A percentile compares a stretch with the other conserved stretches of the same genome.
Conservation (phyloP, 495 filamentous ascomycete genomes). For the Durotheca rogersii region DNA sequence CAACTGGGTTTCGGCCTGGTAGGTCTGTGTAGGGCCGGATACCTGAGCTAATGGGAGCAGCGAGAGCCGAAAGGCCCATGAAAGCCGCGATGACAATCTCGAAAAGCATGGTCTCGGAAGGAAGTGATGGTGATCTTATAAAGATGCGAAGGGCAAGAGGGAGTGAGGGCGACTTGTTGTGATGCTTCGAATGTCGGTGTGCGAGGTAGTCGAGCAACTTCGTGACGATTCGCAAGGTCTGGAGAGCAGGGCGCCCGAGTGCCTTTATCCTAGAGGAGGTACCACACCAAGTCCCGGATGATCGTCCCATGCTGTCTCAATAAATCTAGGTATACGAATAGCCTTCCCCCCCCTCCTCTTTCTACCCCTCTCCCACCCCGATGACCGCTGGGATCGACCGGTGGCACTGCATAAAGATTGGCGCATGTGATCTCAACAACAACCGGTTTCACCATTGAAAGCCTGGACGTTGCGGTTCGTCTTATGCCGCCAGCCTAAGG, state of each 20-base stretch:
- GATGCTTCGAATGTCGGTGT: neutral
- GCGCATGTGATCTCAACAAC: constrained; percentile 2
- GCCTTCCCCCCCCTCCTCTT: too few species aligned
- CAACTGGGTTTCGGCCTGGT: neutral
- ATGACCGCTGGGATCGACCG: neutral
- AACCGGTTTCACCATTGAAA: neutral
- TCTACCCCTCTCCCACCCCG: neutral
- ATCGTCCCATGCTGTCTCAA: neutral
- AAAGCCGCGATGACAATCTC: neutral
- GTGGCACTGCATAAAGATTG: neutral
- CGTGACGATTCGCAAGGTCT: neutral
- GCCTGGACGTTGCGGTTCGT: neutral
- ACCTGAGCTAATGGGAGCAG: constrained; percentile 5
- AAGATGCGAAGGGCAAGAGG: neutral
- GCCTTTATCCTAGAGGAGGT: neutral
- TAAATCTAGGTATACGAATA: too few species aligned
- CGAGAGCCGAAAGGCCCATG: neutral
- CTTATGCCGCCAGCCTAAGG: neutral
- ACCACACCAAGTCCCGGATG: neutral
- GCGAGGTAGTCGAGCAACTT: too few species aligned
- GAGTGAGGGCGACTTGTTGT: neutral
- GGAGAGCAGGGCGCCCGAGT: neutral
- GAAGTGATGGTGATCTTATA: too few species aligned
- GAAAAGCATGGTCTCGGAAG: neutral
- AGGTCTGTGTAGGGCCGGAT: neutral